Evolutionary conservation across 331 rosid species (phyloP), one percentile per base, ranked within the genome.

Genomic region (Rhamnella rubrinervis): DNA sequence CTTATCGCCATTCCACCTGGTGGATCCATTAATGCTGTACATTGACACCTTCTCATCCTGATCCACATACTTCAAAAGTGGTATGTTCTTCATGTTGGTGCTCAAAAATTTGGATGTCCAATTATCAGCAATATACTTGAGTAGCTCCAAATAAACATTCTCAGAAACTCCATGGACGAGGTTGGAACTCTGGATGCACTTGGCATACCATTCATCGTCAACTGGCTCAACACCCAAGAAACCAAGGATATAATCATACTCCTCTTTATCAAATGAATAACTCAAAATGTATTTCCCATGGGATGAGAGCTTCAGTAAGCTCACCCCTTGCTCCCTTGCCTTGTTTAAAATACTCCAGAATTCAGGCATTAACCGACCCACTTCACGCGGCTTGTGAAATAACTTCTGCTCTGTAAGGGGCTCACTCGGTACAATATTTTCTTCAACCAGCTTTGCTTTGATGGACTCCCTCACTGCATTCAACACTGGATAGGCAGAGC

Each of bases 361-460:
- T 21, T 64, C 77, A 4, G 96, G 96, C 69, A 85, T 37, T 26
- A 92, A 55, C 69, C 95, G 89, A 25, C 88, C 80, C 57, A 92
- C 92, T 65, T 92, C 86, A 47, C 72, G 14, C 40, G 98, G 96
- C 71, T 74, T 85, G 37, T 74, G 81, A 67, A 92, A 92, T 73
- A 79, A 83, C 77, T 70, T 89, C 79, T 92, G 92, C 68, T 76
- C 23, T 4, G 47, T 73, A 74, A 78, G 78, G 7, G 88, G 65
- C 85, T 92, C 88, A 66, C 86, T 71, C 2, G 98, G 98, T 56
- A 92, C 17, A 66, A 89, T 89, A 4, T 65, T 68, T 77, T 87
- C 76, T 55, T 78, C 74, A 40, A 78, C 47, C 38, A 92, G 5
- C 49, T 64, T 81, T 18, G 60, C 62, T 75, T 37, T 85, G 78